Evolutionary conservation across 345 rosid genomes (phyloP), one percentile per base, ranked within the genome.

Genomic region (Pelargonium nanum): DNA sequence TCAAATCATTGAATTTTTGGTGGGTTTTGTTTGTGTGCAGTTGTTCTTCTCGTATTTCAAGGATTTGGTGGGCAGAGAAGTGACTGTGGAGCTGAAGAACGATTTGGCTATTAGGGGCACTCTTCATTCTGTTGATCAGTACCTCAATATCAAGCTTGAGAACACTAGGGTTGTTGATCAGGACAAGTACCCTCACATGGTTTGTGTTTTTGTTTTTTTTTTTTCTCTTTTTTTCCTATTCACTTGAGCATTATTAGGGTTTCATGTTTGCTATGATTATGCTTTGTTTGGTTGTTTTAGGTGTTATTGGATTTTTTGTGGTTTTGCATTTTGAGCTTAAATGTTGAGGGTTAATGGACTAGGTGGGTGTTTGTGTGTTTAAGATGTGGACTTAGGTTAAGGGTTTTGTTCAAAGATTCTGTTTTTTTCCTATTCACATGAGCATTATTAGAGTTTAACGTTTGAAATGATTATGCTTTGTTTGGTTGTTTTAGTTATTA

Each of bases 101-200:
- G 97, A 94, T 77, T 79, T 94, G 80, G 99, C 99, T 0, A 90
- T 94, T 10, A 85, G 97, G 72, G 99, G 99, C 54, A 94, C 99
- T 17, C 96, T 94, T 58, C 99, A 94, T 66, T 94, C 99, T 4
- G 99, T 94, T 19, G 99, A 94, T 81, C 99, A 94, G 70, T 94
- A 94, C 73, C 96, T 94, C 52, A 94, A 94, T 67, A 90, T 90
- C 85, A 94, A 94, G 81, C 97, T 94, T 34, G 99, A 94, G 88
- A 94, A 90, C 68, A 94, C 99, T 54, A 85, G 96, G 69, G 99
- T 88, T 73, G 97, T 94, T 67, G 99, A 94, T 79, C 95, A 90
- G 65, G 99, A 94, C 86, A 88, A 88, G 82, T 83, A 86, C 68
- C 99, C 99, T 70, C 99, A 94, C 83, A 94, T 94, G 99, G 99